Evolutionary conservation across 2,329 filamentous ascomycete genomes (phyloP).

Genomic region (Penicillium sp.): DNA sequence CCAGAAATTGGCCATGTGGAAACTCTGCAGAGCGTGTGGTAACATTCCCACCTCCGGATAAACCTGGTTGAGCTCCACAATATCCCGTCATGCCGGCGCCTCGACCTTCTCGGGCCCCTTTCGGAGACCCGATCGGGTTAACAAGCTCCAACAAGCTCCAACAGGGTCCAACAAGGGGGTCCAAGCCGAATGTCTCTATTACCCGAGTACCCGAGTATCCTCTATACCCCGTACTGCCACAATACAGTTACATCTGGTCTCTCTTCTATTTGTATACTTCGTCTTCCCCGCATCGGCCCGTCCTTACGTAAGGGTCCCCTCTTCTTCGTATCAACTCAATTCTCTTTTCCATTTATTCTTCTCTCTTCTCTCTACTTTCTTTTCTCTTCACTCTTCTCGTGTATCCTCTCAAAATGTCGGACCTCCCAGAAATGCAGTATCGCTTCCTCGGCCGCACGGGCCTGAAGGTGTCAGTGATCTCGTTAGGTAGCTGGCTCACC

Average conservation of each 20-base stretch:
- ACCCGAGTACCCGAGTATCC: background rate
- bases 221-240: background rate
- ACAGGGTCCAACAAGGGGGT: background rate
- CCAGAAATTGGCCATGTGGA: background rate
- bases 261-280: background rate
- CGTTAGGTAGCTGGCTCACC: conserved; percentile 66
- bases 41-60: background rate
- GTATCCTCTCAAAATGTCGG: conserved; percentile 17
- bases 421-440: conserved; percentile 54
- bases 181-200: background rate
- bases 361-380: background rate
- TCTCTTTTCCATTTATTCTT: conserved; percentile 1
- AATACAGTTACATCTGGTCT: background rate
- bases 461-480: conserved; percentile 74
- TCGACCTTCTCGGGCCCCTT: background rate
- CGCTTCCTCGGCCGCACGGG: conserved; percentile 72
- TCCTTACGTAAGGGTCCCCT: background rate
- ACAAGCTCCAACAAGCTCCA: background rate
- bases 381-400: background rate
- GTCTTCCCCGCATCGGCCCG: background rate
- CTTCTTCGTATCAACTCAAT: background rate
- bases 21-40: background rate
- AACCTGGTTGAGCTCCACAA: background rate
- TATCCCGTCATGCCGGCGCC: background rate
- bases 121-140: conserved; percentile 22